Conservation (phyloP, 1,284 basidiomycete species). For the Anthracocystis setariae region DNA sequence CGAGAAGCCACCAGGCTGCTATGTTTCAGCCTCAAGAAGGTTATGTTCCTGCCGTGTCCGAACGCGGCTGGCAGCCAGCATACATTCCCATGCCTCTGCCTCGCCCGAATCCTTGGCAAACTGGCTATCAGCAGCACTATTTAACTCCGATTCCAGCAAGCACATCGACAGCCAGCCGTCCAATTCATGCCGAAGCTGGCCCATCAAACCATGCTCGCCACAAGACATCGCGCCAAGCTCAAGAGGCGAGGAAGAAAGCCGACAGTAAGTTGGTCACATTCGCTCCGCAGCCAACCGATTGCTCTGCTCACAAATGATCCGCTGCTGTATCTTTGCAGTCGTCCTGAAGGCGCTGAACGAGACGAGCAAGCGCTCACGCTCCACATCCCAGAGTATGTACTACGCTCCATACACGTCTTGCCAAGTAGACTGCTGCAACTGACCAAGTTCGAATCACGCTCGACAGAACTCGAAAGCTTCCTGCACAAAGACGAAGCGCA, state of each 20-base stretch:
- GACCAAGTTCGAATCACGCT: no score
- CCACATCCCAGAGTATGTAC: slow-evolving; percentile 8
- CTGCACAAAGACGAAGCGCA: slow-evolving; percentile 10
- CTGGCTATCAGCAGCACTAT: neutral
- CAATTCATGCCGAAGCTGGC: neutral
- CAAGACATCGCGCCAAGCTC: slow-evolving; percentile 10
- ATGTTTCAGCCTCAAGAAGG: neutral
- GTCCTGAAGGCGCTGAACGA: slow-evolving; percentile 17
- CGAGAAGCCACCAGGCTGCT: neutral
- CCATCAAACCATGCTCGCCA: slow-evolving; percentile 4
- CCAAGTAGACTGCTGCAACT: no score
- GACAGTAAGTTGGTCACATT: slow-evolving; percentile 12
- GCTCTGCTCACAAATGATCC: neutral
- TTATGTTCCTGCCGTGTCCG: neutral
- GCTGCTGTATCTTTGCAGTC: slow-evolving; percentile 3
- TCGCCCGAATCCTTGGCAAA: neutral
- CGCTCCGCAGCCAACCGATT: neutral
- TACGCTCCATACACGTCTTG: no score
- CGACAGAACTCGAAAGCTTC: neutral
- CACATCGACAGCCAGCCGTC: neutral
- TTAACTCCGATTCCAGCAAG: neutral
- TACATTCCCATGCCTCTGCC: neutral
- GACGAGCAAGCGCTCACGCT: slow-evolving; percentile 12
- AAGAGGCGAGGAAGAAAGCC: slow-evolving; percentile 22
- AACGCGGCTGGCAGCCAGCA: neutral